phyloP scores from a whole-genome alignment of 108 stramenopile genomes.

The Nitzschia palea region DNA sequence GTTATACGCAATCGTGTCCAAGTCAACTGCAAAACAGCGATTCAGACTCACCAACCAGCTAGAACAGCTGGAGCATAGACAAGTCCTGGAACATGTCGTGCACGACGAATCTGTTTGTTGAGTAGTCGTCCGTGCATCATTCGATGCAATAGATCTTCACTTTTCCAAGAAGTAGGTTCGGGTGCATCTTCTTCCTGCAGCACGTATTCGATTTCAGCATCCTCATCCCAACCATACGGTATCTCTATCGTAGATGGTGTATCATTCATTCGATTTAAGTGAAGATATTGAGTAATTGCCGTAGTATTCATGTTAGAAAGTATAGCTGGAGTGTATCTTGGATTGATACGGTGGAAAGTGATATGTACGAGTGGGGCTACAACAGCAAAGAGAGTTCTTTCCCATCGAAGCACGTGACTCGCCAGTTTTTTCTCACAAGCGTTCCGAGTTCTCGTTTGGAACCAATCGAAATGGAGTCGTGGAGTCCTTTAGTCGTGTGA shows the following conservation, averaged over 20 bases:
- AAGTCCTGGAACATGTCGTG: neutral
- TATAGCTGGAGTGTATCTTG: neutral
- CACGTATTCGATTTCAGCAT: slow-evolving; percentile 2
- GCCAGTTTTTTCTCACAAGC: too few relatives aligned
- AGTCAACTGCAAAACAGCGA: neutral
- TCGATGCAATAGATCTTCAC: neutral
- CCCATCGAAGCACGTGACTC: too few relatives aligned
- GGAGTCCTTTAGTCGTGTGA: too few relatives aligned
- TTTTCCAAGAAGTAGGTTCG: neutral
- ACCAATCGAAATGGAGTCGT: too few relatives aligned
- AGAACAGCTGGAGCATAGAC: slow-evolving; percentile 1
- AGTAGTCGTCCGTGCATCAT: slow-evolving; percentile 4
- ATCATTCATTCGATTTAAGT: neutral
- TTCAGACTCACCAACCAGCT: neutral
- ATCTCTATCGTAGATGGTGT: neutral
- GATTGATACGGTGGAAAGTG: neutral
- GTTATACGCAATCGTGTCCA: neutral
- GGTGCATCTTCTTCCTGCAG: neutral
- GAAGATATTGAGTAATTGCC: neutral
- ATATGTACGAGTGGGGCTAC: neutral
- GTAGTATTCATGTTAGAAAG: neutral
- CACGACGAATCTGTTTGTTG: slow-evolving; percentile 2
- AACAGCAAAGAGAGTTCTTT: neutral
- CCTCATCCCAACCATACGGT: neutral
- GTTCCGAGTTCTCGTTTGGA: too few relatives aligned